phyloP scores from a whole-genome alignment of 352 stramenopile species.

The Aphanomyces astaci region DNA sequence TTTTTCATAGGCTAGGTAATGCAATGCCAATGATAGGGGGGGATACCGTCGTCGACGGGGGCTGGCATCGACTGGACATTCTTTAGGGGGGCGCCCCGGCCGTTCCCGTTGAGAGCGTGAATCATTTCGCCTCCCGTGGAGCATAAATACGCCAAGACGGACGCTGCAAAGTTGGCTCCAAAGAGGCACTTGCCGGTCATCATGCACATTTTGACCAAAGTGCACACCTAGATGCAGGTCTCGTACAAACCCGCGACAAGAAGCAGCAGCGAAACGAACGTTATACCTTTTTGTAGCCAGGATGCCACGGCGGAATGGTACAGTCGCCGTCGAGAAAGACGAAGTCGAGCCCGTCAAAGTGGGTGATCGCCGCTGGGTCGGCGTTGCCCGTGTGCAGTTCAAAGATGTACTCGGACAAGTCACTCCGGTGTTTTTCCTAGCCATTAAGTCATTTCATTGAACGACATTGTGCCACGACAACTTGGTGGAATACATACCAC shows the following conservation, averaged over 20 bases:
- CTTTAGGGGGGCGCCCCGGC: conserved; percentile 41
- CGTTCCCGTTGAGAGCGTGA: conserved; percentile 52
- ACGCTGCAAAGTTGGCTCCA: conserved; percentile 47
- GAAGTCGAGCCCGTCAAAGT: conserved; percentile 77
- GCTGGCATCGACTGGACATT: conserved; percentile 36
- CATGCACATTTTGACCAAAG: conserved; percentile 72
- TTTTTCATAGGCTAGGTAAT: not conserved
- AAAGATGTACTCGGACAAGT: conserved; percentile 68
- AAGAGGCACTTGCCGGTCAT: conserved; percentile 82
- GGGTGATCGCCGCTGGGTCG: conserved; percentile 54
- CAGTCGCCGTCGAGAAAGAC: conserved; percentile 65
- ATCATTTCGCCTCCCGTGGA: conserved; percentile 59
- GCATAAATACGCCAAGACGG: conserved; percentile 56
- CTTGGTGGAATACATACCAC: too few species aligned
- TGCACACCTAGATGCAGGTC: conserved; percentile 26
- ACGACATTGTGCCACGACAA: too few species aligned
- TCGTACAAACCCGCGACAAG: not conserved
- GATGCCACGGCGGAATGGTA: conserved; percentile 53
- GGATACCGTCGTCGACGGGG: conserved; percentile 20
- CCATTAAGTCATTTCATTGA: not conserved
- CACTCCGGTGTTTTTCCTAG: conserved; percentile 50
- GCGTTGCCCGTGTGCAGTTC: conserved; percentile 65
- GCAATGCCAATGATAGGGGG: not conserved
- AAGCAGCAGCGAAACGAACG: not conserved
- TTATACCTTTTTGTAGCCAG: conserved; percentile 54